phyloP scores from a whole-genome alignment of 345 rosid genomes.

The Pistacia atlantica region DNA sequence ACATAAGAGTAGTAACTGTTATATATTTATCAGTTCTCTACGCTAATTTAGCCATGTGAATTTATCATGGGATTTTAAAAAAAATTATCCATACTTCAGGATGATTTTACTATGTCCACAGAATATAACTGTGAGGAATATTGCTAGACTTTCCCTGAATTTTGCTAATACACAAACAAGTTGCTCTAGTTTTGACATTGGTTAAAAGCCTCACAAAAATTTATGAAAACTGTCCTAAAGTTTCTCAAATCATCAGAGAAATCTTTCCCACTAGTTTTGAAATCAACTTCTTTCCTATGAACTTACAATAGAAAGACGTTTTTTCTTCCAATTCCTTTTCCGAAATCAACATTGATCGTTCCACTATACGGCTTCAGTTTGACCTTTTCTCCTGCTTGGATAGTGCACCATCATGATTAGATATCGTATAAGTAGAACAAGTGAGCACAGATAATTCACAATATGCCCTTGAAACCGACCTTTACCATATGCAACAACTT shows the following conservation, averaged over 20 bases:
- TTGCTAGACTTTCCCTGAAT: background rate
- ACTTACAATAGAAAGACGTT: conserved; percentile 93
- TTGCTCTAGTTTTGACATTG: background rate
- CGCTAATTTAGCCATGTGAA: background rate
- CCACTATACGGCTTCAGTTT: conserved; percentile 83
- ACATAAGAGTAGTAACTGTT: background rate
- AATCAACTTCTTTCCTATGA: background rate
- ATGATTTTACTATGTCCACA: background rate
- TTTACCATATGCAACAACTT: conserved; percentile 82
- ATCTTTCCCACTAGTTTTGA: too few species aligned
- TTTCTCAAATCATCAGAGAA: background rate
- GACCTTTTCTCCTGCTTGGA: conserved; percentile 73
- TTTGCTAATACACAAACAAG: too few species aligned
- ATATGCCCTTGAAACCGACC: conserved; percentile 39
- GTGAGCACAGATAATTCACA: background rate
- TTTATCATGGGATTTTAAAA: background rate
- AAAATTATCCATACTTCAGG: background rate
- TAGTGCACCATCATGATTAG: conserved; percentile 19
- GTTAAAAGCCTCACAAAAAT: background rate
- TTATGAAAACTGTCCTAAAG: background rate
- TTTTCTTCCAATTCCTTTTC: conserved; percentile 80
- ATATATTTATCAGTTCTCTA: background rate
- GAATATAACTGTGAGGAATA: background rate
- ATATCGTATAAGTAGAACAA: background rate
- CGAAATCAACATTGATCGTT: conserved; percentile 82